Evolutionary conservation across 225 moss, liverwort and hornwort species (phyloP).

Genomic region (Physcomitrellopsis africana): DNA sequence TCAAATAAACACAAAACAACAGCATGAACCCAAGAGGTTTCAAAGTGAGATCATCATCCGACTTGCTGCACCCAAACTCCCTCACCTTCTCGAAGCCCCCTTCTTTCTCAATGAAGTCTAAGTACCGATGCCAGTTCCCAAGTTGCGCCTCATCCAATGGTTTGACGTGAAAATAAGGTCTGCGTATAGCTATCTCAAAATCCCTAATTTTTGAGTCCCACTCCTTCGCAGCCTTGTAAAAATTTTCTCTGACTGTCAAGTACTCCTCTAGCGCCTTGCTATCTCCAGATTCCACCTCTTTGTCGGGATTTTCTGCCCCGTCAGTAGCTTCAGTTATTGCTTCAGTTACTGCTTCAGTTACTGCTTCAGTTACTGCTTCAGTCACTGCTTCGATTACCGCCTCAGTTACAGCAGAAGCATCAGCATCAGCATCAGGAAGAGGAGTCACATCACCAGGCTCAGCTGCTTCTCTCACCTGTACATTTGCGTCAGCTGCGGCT

Average conservation of each 20-base stretch:
- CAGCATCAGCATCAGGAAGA: constrained; percentile 47
- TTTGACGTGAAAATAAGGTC: constrained; percentile 97
- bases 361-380: constrained; percentile 20
- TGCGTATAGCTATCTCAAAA: constrained; percentile 85
- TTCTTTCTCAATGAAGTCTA: constrained; percentile 97
- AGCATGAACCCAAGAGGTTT: constrained; percentile 1
- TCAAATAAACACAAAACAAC: neutral
- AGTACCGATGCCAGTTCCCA: constrained; percentile 92
- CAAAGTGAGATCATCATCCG: neutral
- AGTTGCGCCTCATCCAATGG: constrained; percentile 93
- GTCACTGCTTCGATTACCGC: no score
- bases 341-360: no score
- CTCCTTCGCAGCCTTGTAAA: constrained; percentile 87
- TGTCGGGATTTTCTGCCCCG: constrained; percentile 48
- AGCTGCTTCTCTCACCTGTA: constrained; percentile 18
- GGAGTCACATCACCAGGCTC: constrained; percentile 51
- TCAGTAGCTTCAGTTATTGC: constrained; percentile 50
- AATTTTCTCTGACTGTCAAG: constrained; percentile 68
- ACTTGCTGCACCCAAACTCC: constrained; percentile 6
- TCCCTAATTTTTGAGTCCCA: constrained; percentile 82
- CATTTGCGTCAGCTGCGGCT: neutral
- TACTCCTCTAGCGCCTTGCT: constrained; percentile 80
- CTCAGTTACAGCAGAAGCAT: constrained; percentile 39
- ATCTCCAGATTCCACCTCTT: constrained; percentile 48
- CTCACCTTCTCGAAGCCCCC: constrained; percentile 76